Evolutionary conservation across 371 early-diverging fungal genomes (phyloP).

Genomic region (Sporodiniella umbellata): DNA sequence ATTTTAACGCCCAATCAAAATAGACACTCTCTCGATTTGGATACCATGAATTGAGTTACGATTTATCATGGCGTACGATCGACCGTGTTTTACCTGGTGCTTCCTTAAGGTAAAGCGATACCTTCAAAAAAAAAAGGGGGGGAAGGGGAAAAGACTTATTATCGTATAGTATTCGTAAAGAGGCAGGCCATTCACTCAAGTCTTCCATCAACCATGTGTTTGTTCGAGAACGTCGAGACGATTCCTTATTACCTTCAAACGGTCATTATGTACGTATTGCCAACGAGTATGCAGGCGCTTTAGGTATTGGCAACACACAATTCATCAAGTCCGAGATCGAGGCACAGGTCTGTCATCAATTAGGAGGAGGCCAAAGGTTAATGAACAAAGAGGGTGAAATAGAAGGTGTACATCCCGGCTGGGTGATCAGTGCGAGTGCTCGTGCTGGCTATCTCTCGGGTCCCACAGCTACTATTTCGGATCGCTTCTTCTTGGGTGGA

Average conservation of each 20-base stretch:
- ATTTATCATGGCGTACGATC: conserved; percentile 77
- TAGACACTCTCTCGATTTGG: conserved; percentile 51
- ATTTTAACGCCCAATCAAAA: no score
- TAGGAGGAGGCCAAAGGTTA: conserved; percentile 34
- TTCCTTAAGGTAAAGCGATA: conserved; percentile 73
- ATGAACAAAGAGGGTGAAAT: conserved; percentile 26
- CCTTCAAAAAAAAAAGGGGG: neutral
- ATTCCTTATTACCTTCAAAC: conserved; percentile 68
- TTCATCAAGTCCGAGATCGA: conserved; percentile 76
- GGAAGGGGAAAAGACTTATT: neutral
- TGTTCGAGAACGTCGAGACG: conserved; percentile 73
- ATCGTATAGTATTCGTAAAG: conserved; percentile 69
- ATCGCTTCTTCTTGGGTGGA: conserved; percentile 89
- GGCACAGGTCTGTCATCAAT: conserved; percentile 34
- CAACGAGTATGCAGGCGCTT: conserved; percentile 80
- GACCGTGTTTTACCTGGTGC: conserved; percentile 69
- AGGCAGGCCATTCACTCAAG: conserved; percentile 88
- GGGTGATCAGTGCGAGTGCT: conserved; percentile 51
- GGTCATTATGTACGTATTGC: conserved; percentile 68
- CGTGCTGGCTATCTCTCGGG: conserved; percentile 72
- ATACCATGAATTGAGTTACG: conserved; percentile 71
- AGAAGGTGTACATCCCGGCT: conserved; percentile 31
- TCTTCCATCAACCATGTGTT: conserved; percentile 72
- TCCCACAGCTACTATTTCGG: conserved; percentile 60
- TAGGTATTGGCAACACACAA: conserved; percentile 69